phyloP scores from a whole-genome alignment of 306 rosid species.

The Vicia sativa region DNA sequence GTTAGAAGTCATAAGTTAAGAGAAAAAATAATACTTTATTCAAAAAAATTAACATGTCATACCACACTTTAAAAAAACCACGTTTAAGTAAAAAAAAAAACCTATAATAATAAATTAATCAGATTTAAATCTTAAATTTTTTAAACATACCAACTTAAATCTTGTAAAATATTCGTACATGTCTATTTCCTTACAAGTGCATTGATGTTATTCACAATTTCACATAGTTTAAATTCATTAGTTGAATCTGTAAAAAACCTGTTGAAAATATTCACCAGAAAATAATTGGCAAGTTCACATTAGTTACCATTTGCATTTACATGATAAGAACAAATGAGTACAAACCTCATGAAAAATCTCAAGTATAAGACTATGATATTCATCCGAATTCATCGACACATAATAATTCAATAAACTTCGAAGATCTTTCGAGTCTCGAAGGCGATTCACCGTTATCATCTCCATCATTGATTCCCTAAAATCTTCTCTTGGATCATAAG shows the following conservation, averaged over 20 bases:
- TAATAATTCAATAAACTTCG: slow-evolving; percentile 83
- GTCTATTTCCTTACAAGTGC: background rate
- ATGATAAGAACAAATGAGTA: slow-evolving; percentile 56
- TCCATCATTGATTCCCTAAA: slow-evolving; percentile 79
- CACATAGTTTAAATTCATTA: too few species aligned
- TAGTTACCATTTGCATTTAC: slow-evolving; percentile 58
- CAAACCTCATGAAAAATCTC: slow-evolving; percentile 86
- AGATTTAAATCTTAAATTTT: too few species aligned
- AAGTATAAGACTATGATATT: slow-evolving; percentile 59
- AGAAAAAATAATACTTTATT: too few species aligned
- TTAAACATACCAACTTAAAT: too few species aligned
- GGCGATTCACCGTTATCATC: slow-evolving; percentile 75
- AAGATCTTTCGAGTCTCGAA: slow-evolving; percentile 71
- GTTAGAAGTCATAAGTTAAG: too few species aligned
- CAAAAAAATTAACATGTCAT: too few species aligned
- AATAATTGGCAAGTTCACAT: slow-evolving; percentile 10
- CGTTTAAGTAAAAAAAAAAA: too few species aligned
- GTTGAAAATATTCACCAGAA: background rate
- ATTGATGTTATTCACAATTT: background rate
- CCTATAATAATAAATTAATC: too few species aligned
- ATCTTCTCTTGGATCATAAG: slow-evolving; percentile 83
- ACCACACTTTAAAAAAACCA: too few species aligned
- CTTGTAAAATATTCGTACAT: background rate
- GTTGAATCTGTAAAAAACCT: background rate
- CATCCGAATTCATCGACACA: slow-evolving; percentile 73